Base-by-base conservation (phyloP, 257 asterid genomes). In the Eustoma russellianum region DNA sequence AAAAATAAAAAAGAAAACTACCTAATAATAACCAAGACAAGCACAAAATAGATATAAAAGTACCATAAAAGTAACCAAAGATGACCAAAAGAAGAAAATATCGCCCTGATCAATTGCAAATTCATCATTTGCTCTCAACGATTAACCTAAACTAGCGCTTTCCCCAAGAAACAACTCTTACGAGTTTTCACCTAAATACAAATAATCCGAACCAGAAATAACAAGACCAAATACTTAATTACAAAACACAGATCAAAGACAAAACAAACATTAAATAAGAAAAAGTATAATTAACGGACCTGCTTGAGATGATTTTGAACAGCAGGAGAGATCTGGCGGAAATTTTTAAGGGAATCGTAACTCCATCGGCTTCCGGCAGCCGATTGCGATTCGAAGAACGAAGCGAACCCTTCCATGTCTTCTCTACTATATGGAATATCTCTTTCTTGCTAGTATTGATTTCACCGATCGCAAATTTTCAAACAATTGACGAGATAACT, bases 251-350 rank as follows among this genome's bases (percentile, higher is more conserved):
- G 10, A 3, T 3, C 7, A 63, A 59, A 17, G 30, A 16, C 0
- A 17, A 18, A 30, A 6, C 14, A 17, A 47, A 30, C 0, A 33
- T 2, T 0, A 48, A 7, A 15, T 19, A 4, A 24, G 30, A 0
- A 38, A 38, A 38, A 38, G 9, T 38, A 0, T 38, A 38, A 38
- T 12, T 18, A 52, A 33, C 30, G 4, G 0, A 82, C 98, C 96
- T 81, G 82, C 52, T 85, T 85, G 64, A 92, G 99, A 77, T 92
- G 99, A 50, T 70, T 66, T 52, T 92, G 99, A 62, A 92, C 97
- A 51, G 55, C 66, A 12, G 95, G 94, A 13, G 99, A 88, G 59
- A 88, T 92, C 79, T 85, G 93, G 12, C 88, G 81, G 76, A 92
- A 70, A 74, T 85, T 88, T 71, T 88, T 88, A 28, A 92, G 86